Conservation (phyloP, 2,329 filamentous ascomycete genomes). For the Domatiomyces globalis region DNA sequence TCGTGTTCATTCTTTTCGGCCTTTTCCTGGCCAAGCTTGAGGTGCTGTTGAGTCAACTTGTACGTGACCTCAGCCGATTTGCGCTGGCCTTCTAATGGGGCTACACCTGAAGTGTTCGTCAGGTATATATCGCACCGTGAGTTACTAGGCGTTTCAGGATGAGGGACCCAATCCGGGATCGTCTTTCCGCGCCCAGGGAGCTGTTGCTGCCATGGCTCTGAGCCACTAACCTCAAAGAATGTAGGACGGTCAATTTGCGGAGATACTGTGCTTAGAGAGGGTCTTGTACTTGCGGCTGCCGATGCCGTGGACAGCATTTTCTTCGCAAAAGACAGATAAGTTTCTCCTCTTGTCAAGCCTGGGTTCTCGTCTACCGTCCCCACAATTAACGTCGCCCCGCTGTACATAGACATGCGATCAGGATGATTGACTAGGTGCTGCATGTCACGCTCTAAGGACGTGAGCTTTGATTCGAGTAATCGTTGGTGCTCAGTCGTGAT, state of each 20-base stretch:
- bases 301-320: slow-evolving; percentile 14
- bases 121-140: neutral
- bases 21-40: slow-evolving; percentile 12
- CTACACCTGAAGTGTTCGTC: neutral
- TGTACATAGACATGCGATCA: neutral
- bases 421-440: slow-evolving; percentile 2
- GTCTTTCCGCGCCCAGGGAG: neutral
- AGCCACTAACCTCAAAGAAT: neutral
- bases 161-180: neutral
- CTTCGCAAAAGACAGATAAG: slow-evolving; percentile 14
- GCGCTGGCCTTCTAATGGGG: neutral
- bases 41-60: slow-evolving; percentile 9
- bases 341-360: slow-evolving; percentile 6
- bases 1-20: slow-evolving; percentile 9
- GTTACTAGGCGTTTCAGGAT: neutral
- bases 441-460: slow-evolving; percentile 7
- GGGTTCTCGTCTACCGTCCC: neutral
- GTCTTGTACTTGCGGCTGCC: slow-evolving; percentile 14
- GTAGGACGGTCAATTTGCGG: slow-evolving; percentile 6
- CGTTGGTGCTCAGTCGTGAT: slow-evolving; percentile 10
- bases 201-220: neutral
- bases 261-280: slow-evolving; percentile 11
- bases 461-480: slow-evolving; percentile 7
- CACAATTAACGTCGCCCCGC: neutral
- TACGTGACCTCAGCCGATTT: slow-evolving; percentile 8